Evolutionary conservation across 331 rosid genomes (phyloP), one percentile per base, ranked within the genome.

Genomic region (Prunus yedoensis): DNA sequence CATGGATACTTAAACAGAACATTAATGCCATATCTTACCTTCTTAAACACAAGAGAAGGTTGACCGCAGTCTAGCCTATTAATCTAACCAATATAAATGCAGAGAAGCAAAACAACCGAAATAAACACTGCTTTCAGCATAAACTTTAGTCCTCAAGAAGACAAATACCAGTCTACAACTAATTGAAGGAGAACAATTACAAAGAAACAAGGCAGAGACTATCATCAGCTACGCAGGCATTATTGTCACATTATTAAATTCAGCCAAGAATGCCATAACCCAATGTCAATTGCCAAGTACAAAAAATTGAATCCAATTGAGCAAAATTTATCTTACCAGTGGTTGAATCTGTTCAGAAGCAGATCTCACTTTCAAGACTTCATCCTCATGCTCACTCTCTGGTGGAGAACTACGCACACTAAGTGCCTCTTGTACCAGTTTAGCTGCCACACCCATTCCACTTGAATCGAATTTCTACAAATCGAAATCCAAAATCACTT

Each of bases 391-490:
- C 69, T 80, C 86, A 67, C 80, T 76, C 45, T 58, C 89, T 58
- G 80, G 74, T 47, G 66, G 82, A 74, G 87, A 84, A 70, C 83
- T 75, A 74, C 43, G 80, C 76, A 76, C 83, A 35, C 78, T 75
- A 74, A 78, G 71, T 60, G 74, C 83, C 80, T 85, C 80, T 76
- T 72, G 74, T 70, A 84, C 85, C 58, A 83, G 81, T 69, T 82
- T 68, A 76, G 75, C 78, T 77, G 84, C 63, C 85, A 82, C 77
- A 50, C 66, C 78, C 84, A 71, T 65, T 82, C 82, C 85, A 78
- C 74, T 80, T 54, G 85, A 84, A 71, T 77, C 86, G 73, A 87
- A 89, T 74, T 82, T 91, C 96, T 89, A 70, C 51, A 43, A 35
- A 53, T 27, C 21, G 84, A 82, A 66, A 78, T 75, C 30, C 23